A percentile compares a stretch with the other conserved stretches of the same genome.
phyloP scores from a whole-genome alignment of 1,284 basidiomycete genomes.

The Heterobasidion parviporum region DNA sequence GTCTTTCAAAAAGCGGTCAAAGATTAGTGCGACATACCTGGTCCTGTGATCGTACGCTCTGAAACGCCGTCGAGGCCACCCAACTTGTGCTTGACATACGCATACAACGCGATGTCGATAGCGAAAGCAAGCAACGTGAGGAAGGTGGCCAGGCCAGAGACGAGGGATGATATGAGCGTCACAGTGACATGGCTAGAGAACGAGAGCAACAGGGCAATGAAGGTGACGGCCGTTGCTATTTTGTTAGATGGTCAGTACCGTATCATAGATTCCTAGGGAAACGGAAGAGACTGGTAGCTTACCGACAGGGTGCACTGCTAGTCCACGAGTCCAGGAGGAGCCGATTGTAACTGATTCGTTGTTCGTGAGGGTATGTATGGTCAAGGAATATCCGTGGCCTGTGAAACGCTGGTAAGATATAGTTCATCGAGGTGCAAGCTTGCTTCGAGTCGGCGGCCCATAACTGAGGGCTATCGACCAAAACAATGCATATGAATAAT shows the following conservation, averaged over 20 bases:
- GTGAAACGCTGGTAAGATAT: not conserved
- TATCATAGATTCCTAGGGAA: not conserved
- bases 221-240: constrained; percentile 54
- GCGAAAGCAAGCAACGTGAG: constrained; percentile 63
- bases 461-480: not conserved
- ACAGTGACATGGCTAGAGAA: constrained; percentile 54
- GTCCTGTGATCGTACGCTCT: constrained; percentile 42
- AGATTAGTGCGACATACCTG: constrained; percentile 32
- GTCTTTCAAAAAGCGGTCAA: not conserved
- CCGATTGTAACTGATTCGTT: constrained; percentile 28
- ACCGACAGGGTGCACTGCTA: constrained; percentile 71
- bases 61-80: constrained; percentile 34
- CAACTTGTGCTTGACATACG: constrained; percentile 48
- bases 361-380: constrained; percentile 24
- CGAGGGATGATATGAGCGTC: constrained; percentile 49
- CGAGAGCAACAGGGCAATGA: constrained; percentile 55
- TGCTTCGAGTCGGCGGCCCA: too few species aligned
- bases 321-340: constrained; percentile 61
- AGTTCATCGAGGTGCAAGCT: too few species aligned
- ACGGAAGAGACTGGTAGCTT: constrained; percentile 11
- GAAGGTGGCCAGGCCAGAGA: constrained; percentile 58
- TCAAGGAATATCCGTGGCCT: constrained; percentile 49
- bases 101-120: constrained; percentile 68
- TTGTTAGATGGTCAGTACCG: constrained; percentile 1
- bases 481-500: not conserved